Conservation (phyloP, 1,284 basidiomycete species). For the Malassezia yamatoensis region DNA sequence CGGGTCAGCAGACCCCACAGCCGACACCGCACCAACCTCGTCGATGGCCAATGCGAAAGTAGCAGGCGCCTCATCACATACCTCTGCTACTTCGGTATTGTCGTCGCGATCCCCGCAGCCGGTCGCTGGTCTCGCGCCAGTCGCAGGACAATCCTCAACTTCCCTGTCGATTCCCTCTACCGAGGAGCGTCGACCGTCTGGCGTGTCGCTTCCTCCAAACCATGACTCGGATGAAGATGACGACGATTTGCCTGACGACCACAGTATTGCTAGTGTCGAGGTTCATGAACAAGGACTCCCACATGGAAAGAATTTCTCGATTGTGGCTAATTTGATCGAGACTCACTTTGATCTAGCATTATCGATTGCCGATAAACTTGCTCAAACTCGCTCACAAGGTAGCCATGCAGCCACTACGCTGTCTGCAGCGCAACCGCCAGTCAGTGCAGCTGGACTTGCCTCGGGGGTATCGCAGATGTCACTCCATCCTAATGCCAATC, state of each 20-base stretch:
- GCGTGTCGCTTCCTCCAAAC: not conserved
- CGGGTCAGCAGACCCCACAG: not conserved
- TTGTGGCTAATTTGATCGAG: slow-evolving; percentile 64
- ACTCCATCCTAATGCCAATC: slow-evolving; percentile 19
- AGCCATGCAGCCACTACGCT: not conserved
- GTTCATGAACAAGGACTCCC: slow-evolving; percentile 56
- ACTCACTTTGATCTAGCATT: slow-evolving; percentile 70
- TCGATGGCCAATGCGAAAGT: not conserved
- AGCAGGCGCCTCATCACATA: not conserved
- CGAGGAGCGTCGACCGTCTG: too few species aligned
- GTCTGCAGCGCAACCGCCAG: not conserved
- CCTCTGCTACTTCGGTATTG: not conserved
- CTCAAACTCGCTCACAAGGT: not conserved
- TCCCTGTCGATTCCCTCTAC: not conserved
- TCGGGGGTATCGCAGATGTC: slow-evolving; percentile 5
- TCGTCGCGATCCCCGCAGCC: not conserved
- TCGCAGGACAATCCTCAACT: not conserved
- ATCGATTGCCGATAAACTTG: slow-evolving; percentile 55
- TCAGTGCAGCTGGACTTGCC: not conserved
- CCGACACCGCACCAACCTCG: not conserved
- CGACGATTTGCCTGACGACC: not conserved
- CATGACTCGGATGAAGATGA: not conserved
- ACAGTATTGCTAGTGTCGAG: slow-evolving; percentile 36
- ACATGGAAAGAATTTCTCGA: slow-evolving; percentile 59
- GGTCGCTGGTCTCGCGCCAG: not conserved